Conservation (phyloP, 2,329 filamentous ascomycete species). For the Paecilomyces sp. region DNA sequence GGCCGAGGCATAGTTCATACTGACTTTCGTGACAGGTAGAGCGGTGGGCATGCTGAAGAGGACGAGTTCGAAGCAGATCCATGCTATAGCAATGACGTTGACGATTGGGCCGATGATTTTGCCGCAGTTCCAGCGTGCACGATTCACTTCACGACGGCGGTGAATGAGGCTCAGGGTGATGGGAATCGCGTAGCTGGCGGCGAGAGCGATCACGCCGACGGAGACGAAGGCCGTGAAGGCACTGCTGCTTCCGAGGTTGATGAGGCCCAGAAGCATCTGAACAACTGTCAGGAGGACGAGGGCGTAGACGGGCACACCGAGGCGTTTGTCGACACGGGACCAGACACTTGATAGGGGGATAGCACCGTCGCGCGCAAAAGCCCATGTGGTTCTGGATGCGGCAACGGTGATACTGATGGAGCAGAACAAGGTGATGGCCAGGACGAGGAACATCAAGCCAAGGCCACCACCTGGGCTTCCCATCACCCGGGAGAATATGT, state of each 20-base stretch:
- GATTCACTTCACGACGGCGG: constrained; percentile 40
- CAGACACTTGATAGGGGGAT: constrained; percentile 34
- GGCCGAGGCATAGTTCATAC: constrained; percentile 52
- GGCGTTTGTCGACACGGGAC: constrained; percentile 24
- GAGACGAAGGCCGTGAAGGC: constrained; percentile 46
- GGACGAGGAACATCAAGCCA: constrained; percentile 43
- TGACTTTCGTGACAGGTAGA: constrained; percentile 45
- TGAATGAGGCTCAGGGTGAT: constrained; percentile 46
- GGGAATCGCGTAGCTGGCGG: constrained; percentile 50
- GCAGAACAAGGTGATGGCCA: constrained; percentile 47
- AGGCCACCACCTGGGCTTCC: constrained; percentile 42
- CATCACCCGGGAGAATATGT: constrained; percentile 45
- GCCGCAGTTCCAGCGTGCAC: constrained; percentile 44
- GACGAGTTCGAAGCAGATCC: constrained; percentile 48
- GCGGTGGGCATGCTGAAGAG: constrained; percentile 49
- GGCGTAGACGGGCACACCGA: constrained; percentile 36
- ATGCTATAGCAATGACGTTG: constrained; percentile 42
- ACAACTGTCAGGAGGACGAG: constrained; percentile 38
- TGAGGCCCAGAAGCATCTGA: constrained; percentile 43
- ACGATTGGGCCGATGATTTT: constrained; percentile 34
- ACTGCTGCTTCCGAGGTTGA: constrained; percentile 41
- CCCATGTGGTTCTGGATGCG: constrained; percentile 42
- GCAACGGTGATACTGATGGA: constrained; percentile 48
- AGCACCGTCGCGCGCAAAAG: constrained; percentile 39
- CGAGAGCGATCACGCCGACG: constrained; percentile 51